Percentiles rank a stretch among this genome's conserved stretches.
Conservation (phyloP, 352 stramenopile genomes). For the Globisporangium nunn region DNA sequence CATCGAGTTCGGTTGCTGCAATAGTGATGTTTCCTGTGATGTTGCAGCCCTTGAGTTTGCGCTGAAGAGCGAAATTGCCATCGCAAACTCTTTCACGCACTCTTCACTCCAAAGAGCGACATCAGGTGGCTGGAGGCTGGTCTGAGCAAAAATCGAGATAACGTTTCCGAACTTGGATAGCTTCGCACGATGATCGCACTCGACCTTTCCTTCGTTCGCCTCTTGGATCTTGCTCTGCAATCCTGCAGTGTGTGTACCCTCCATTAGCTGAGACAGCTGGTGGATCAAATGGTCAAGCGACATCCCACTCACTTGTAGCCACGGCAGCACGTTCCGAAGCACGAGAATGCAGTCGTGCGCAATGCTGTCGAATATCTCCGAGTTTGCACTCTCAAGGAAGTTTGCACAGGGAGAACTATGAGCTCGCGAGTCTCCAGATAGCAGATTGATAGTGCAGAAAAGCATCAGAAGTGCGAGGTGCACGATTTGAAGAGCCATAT, state of each 20-base stretch:
- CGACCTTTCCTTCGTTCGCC: background rate
- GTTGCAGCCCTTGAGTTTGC: background rate
- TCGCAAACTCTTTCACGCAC: conserved; percentile 48
- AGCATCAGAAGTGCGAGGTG: conserved; percentile 23
- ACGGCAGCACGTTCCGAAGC: conserved; percentile 33
- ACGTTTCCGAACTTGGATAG: conserved; percentile 15
- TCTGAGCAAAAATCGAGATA: background rate
- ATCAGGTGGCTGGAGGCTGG: conserved; percentile 22
- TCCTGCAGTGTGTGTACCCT: background rate
- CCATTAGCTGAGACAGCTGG: conserved; percentile 3
- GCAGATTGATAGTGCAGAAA: conserved; percentile 3
- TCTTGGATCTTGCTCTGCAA: background rate
- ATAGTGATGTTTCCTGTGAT: background rate
- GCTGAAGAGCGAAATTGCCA: conserved; percentile 27
- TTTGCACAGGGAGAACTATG: background rate
- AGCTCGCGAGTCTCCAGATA: background rate
- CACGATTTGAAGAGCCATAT: conserved; percentile 25
- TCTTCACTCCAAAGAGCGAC: conserved; percentile 39
- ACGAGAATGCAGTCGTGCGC: conserved; percentile 39
- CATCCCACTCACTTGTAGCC: conserved; percentile 20
- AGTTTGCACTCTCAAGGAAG: conserved; percentile 9
- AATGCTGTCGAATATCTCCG: conserved; percentile 18
- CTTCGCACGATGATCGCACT: background rate
- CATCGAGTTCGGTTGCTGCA: background rate
- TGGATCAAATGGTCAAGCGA: conserved; percentile 10